Evolutionary conservation across 2,329 filamentous ascomycete species (phyloP).

Genomic region (Talaromyces sp.): DNA sequence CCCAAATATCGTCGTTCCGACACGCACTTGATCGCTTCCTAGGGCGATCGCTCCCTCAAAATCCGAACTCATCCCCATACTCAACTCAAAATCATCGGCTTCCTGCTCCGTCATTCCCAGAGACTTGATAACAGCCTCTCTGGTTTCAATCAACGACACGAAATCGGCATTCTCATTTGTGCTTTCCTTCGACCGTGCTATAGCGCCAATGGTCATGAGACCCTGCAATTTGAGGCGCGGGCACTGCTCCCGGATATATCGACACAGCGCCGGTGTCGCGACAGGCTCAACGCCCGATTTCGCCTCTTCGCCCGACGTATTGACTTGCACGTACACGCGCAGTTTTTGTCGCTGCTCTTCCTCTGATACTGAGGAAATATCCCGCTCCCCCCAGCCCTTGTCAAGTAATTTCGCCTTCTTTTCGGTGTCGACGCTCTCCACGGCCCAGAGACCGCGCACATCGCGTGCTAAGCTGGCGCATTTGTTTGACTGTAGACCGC

Average conservation of each 20-base stretch:
- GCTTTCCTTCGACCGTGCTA: constrained; percentile 73
- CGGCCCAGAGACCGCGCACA: constrained; percentile 84
- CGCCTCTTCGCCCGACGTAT: constrained; percentile 81
- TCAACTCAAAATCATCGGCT: constrained; percentile 68
- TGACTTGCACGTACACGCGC: constrained; percentile 85
- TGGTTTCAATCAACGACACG: constrained; percentile 60
- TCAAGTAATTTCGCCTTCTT: constrained; percentile 87
- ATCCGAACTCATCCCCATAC: constrained; percentile 98
- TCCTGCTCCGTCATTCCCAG: constrained; percentile 47
- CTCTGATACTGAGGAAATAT: constrained; percentile 30
- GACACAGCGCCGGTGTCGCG: constrained; percentile 61
- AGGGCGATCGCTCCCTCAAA: constrained; percentile 81
- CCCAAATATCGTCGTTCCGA: constrained; percentile 94
- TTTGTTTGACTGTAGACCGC: constrained; percentile 88
- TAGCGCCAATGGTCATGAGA: constrained; percentile 96
- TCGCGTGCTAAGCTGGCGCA: constrained; percentile 78
- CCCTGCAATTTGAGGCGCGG: constrained; percentile 71
- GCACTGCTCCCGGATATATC: constrained; percentile 65
- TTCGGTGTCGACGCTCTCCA: constrained; percentile 79
- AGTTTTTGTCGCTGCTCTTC: constrained; percentile 43
- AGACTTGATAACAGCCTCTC: constrained; percentile 65
- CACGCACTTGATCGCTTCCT: constrained; percentile 84
- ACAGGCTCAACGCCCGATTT: constrained; percentile 79
- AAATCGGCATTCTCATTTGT: constrained; percentile 90
- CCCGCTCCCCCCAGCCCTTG: constrained; percentile 62